phyloP scores from a whole-genome alignment of 2,329 filamentous ascomycete genomes.

The Sporothrix brasiliensis region DNA sequence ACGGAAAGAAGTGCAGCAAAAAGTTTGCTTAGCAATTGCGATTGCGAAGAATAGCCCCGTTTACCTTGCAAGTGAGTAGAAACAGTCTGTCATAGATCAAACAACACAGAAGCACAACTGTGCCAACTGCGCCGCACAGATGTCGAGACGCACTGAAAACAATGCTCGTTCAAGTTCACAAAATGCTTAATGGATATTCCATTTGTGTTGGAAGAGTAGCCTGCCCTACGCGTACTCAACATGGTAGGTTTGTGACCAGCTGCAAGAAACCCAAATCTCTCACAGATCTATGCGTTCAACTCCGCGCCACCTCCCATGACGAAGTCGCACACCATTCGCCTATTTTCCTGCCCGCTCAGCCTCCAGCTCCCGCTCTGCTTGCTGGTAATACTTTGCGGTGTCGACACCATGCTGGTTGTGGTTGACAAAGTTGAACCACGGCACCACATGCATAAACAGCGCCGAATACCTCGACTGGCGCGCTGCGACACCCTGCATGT shows the following conservation, averaged over 20 bases:
- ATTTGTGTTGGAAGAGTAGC: constrained; percentile 7
- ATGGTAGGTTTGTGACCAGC: background rate
- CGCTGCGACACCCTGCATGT: constrained; percentile 91
- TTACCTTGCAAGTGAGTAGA: no score
- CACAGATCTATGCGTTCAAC: background rate
- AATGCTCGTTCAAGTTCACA: no score
- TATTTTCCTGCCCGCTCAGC: constrained; percentile 56
- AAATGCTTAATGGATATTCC: background rate
- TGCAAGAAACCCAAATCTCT: background rate
- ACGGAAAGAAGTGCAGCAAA: no score
- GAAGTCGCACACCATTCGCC: background rate
- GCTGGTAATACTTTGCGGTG: constrained; percentile 96
- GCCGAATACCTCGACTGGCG: constrained; percentile 91
- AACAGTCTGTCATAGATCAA: no score
- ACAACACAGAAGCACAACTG: no score
- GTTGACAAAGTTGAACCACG: constrained; percentile 99
- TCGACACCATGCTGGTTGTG: constrained; percentile 95
- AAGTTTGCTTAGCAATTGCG: no score
- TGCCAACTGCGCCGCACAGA: no score
- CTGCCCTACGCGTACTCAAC: background rate
- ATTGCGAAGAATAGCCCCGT: no score
- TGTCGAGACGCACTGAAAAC: no score
- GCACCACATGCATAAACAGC: constrained; percentile 79
- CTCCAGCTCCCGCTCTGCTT: constrained; percentile 92
- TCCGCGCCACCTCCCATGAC: background rate